These are phyloP conservation scores for Colletotrichum neosansevieriae DNA, from an alignment of 2,329 filamentous ascomycete species.

Conservation along the genomic window DNA sequence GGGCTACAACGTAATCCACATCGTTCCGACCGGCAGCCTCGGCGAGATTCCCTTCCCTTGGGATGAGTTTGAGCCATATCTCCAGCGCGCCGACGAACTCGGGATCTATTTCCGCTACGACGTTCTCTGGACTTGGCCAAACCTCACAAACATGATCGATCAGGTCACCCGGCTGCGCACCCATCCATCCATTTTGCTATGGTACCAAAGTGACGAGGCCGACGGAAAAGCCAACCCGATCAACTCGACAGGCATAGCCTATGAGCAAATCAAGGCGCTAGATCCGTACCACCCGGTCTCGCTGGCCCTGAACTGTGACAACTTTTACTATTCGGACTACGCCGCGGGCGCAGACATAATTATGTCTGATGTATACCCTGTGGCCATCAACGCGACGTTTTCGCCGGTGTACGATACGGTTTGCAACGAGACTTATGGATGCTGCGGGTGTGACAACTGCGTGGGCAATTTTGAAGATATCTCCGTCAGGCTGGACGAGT, in stretches of 20 bases:
- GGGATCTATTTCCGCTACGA: constrained; percentile 46
- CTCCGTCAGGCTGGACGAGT: constrained; percentile 52
- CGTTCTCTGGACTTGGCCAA: constrained; percentile 36
- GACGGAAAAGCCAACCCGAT: constrained; percentile 56
- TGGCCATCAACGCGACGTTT: constrained; percentile 67
- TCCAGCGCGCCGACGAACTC: constrained; percentile 52
- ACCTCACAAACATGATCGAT: constrained; percentile 28
- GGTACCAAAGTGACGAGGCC: constrained; percentile 39
- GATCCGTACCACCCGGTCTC: constrained; percentile 73
- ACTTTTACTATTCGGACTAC: constrained; percentile 71
- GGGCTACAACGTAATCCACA: constrained; percentile 57
- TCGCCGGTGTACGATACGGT: constrained; percentile 65
- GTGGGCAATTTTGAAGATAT: constrained; percentile 65
- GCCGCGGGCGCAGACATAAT: constrained; percentile 67
- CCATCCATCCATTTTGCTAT: constrained; percentile 31
- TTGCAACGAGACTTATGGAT: constrained; percentile 70
- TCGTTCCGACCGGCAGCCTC: constrained; percentile 33
- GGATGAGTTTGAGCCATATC: constrained; percentile 35
- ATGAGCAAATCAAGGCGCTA: constrained; percentile 59
- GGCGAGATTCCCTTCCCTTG: constrained; percentile 35
- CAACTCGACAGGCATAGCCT: constrained; percentile 56
- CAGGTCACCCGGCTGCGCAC: constrained; percentile 33
- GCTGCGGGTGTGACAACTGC: constrained; percentile 74
- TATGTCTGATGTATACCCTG: constrained; percentile 71
- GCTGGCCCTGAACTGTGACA: constrained; percentile 70